Percentiles rank a stretch among this genome's conserved stretches.
Evolutionary conservation across 495 filamentous ascomycete genomes (phyloP).

Genomic region (Delitschia confertaspora): DNA sequence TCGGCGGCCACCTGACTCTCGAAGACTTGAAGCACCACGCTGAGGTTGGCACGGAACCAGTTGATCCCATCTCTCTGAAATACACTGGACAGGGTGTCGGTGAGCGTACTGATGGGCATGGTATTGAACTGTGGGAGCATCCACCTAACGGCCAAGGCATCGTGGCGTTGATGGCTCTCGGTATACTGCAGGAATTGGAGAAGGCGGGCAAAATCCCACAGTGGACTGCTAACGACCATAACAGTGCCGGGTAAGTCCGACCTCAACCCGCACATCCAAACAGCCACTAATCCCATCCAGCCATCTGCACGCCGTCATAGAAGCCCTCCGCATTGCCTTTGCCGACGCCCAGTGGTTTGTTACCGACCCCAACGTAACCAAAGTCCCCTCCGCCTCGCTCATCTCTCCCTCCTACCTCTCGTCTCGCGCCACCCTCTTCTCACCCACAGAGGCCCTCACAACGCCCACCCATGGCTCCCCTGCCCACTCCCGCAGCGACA

Average conservation of each 20-base stretch:
- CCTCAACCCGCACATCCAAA: background rate
- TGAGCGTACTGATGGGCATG: slow-evolving; percentile 40
- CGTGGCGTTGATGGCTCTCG: slow-evolving; percentile 86
- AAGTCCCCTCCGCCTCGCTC: slow-evolving; percentile 56
- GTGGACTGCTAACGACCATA: slow-evolving; percentile 64
- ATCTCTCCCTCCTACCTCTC: slow-evolving; percentile 56
- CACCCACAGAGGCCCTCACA: slow-evolving; percentile 47
- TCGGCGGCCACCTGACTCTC: slow-evolving; percentile 69
- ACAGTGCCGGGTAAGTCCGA: slow-evolving; percentile 42
- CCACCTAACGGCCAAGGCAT: slow-evolving; percentile 97
- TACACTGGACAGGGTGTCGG: slow-evolving; percentile 62
- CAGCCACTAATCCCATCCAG: too few species aligned
- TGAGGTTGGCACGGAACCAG: slow-evolving; percentile 64
- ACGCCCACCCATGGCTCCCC: slow-evolving; percentile 54
- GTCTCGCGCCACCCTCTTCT: slow-evolving; percentile 61
- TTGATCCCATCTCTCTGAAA: slow-evolving; percentile 69
- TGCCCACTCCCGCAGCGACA: slow-evolving; percentile 69
- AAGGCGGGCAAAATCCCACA: slow-evolving; percentile 57
- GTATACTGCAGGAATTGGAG: slow-evolving; percentile 80
- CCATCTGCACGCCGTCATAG: slow-evolving; percentile 86
- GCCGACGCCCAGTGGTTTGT: slow-evolving; percentile 86
- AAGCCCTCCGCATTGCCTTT: slow-evolving; percentile 85
- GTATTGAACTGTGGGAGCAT: slow-evolving; percentile 90
- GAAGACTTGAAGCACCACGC: slow-evolving; percentile 73
- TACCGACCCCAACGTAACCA: slow-evolving; percentile 62